Conservation (phyloP, 148 eudicot species). For the Rhododendron williamsianum region DNA sequence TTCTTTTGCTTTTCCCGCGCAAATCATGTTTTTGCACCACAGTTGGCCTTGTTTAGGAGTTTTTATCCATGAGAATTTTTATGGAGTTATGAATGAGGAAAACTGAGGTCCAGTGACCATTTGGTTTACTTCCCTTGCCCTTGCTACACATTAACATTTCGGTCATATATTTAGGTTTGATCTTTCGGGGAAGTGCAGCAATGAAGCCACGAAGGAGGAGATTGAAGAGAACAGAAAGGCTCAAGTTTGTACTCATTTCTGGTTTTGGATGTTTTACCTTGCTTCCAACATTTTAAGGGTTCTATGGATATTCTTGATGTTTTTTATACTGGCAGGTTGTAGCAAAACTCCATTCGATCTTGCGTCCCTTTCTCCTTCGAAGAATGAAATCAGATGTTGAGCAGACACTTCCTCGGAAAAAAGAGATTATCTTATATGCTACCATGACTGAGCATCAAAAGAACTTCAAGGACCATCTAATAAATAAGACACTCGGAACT, state of each 20-base stretch:
- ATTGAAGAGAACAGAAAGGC: constrained; percentile 72
- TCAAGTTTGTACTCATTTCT: constrained; percentile 40
- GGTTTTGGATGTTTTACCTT: neutral
- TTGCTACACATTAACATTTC: neutral
- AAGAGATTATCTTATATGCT: constrained; percentile 90
- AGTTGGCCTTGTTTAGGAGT: neutral
- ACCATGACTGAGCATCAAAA: constrained; percentile 83
- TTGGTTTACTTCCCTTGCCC: constrained; percentile 3
- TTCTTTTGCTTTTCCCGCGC: neutral
- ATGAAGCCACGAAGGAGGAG: constrained; percentile 62
- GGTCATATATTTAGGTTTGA: constrained; percentile 57
- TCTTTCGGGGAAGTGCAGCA: constrained; percentile 67
- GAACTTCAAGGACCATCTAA: constrained; percentile 73
- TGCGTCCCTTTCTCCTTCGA: constrained; percentile 93
- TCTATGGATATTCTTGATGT: neutral
- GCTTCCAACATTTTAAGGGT: neutral
- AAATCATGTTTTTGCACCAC: neutral
- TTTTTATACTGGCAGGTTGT: constrained; percentile 55
- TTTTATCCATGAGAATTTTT: neutral
- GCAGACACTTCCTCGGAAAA: constrained; percentile 75
- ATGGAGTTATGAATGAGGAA: neutral
- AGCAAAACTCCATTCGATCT: constrained; percentile 83
- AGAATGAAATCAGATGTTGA: constrained; percentile 94
- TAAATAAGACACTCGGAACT: constrained; percentile 58
- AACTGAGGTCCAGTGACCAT: neutral